A percentile compares a stretch with the other conserved stretches of the same genome.
These are phyloP conservation scores for Kodamaea suecica DNA, from an alignment of 1,139 yeast genomes.

Conservation along the genomic window DNA sequence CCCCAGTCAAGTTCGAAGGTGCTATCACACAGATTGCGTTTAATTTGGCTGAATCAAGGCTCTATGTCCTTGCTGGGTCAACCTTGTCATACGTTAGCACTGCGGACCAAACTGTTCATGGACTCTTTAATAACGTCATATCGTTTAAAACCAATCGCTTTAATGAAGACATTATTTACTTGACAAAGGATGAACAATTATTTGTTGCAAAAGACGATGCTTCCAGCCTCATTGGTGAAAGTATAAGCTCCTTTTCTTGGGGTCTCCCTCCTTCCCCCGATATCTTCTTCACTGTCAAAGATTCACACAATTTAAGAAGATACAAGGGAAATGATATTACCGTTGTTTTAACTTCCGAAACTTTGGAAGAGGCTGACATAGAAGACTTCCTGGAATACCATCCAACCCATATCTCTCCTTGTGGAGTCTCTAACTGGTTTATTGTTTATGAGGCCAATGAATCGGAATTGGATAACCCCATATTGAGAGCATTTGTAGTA, in stretches of 20 bases:
- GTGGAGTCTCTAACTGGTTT: constrained; percentile 15
- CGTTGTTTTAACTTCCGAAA: constrained; percentile 3
- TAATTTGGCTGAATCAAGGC: constrained; percentile 20
- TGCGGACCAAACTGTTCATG: constrained; percentile 6
- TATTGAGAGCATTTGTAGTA: constrained; percentile 17
- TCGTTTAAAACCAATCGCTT: background rate
- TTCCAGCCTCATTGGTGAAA: background rate
- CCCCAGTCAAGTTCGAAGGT: constrained; percentile 5
- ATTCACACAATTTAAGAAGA: constrained; percentile 5
- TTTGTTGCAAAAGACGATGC: background rate
- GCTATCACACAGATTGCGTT: constrained; percentile 26
- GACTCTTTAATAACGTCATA: background rate
- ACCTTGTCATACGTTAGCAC: constrained; percentile 8
- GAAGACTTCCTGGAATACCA: constrained; percentile 6
- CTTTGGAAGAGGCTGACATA: constrained; percentile 7
- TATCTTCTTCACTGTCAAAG: too few species aligned
- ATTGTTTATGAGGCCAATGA: constrained; percentile 22
- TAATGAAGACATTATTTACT: background rate
- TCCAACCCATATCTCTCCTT: constrained; percentile 9
- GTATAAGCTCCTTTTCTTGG: too few species aligned
- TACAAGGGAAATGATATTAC: constrained; percentile 1
- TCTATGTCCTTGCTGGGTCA: constrained; percentile 22
- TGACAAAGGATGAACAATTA: constrained; percentile 2
- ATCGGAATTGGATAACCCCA: constrained; percentile 23
- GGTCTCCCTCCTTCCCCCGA: too few species aligned